These are phyloP conservation scores for Arthrobotrys sphaeroides DNA, from an alignment of 2,329 filamentous ascomycete genomes.

Conservation along the genomic window DNA sequence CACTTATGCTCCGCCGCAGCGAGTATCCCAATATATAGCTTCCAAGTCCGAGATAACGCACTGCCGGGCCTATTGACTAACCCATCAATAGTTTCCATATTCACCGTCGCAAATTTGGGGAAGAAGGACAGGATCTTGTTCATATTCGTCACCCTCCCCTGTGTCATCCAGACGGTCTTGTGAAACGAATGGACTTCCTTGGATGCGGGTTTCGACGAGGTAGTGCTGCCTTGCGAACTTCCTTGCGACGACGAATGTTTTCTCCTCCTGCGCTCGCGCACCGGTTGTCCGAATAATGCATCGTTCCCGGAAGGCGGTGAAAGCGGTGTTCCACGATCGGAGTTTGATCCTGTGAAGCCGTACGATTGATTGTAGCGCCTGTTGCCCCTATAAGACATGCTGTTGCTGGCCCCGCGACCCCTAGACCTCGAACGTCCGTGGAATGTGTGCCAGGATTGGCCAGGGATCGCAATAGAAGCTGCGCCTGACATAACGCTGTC, in stretches of 20 bases:
- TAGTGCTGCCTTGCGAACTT: constrained; percentile 23
- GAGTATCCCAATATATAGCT: constrained; percentile 56
- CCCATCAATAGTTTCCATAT: constrained; percentile 54
- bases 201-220: constrained; percentile 32
- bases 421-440: constrained; percentile 46
- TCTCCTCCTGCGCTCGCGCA: constrained; percentile 41
- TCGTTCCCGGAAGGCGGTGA: constrained; percentile 49
- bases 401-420: constrained; percentile 41
- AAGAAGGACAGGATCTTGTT: constrained; percentile 57
- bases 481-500: constrained; percentile 38
- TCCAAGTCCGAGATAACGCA: constrained; percentile 55
- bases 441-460: constrained; percentile 46
- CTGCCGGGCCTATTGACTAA: constrained; percentile 54
- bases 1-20: constrained; percentile 56
- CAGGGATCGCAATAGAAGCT: constrained; percentile 39
- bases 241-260: constrained; percentile 49
- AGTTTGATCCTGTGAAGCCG: constrained; percentile 41
- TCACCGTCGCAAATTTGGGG: constrained; percentile 55
- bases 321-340: constrained; percentile 45
- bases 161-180: constrained; percentile 53
- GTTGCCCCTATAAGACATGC: constrained; percentile 46
- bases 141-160: constrained; percentile 56
- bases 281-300: constrained; percentile 26
- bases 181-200: constrained; percentile 48
- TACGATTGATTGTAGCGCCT: constrained; percentile 38